Conservation (phyloP, 106 monocot genomes). For the Posidonia australis region DNA sequence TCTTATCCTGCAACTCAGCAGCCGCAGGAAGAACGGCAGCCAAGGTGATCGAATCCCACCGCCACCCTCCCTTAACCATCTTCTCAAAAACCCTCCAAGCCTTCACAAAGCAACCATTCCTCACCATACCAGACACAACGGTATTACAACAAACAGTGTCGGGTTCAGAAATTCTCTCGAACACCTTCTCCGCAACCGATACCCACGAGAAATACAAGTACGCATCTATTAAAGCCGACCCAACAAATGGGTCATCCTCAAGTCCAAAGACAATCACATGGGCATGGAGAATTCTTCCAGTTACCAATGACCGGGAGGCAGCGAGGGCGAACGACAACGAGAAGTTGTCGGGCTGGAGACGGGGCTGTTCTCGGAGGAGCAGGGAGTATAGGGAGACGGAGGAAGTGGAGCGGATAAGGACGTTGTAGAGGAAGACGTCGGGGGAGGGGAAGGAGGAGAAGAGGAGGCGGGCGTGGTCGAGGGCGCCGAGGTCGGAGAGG, state of each 20-base stretch:
- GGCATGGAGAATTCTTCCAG: constrained; percentile 42
- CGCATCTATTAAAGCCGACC: constrained; percentile 31
- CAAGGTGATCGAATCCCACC: constrained; percentile 40
- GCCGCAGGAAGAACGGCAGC: constrained; percentile 46
- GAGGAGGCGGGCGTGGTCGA: constrained; percentile 29
- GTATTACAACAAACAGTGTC: constrained; percentile 64
- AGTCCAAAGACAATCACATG: constrained; percentile 23
- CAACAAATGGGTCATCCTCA: constrained; percentile 42
- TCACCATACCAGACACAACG: constrained; percentile 42
- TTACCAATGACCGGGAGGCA: constrained; percentile 8
- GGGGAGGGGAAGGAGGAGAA: constrained; percentile 36
- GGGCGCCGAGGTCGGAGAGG: constrained; percentile 23
- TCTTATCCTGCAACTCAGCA: constrained; percentile 34
- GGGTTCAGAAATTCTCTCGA: constrained; percentile 45
- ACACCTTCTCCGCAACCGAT: constrained; percentile 51
- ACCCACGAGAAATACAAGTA: constrained; percentile 33
- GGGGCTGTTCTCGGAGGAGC: constrained; percentile 24
- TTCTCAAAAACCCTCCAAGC: constrained; percentile 21
- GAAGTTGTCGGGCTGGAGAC: constrained; percentile 36
- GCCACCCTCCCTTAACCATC: constrained; percentile 12
- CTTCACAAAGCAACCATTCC: constrained; percentile 16
- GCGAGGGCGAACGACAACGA: constrained; percentile 32
- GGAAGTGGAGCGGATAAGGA: constrained; percentile 38
- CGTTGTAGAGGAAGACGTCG: constrained; percentile 57
- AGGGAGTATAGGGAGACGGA: constrained; percentile 24